Evolutionary conservation across 1,284 basidiomycete species (phyloP), one percentile per base, ranked within the genome.

Genomic region (Violaceomyces palustris): DNA sequence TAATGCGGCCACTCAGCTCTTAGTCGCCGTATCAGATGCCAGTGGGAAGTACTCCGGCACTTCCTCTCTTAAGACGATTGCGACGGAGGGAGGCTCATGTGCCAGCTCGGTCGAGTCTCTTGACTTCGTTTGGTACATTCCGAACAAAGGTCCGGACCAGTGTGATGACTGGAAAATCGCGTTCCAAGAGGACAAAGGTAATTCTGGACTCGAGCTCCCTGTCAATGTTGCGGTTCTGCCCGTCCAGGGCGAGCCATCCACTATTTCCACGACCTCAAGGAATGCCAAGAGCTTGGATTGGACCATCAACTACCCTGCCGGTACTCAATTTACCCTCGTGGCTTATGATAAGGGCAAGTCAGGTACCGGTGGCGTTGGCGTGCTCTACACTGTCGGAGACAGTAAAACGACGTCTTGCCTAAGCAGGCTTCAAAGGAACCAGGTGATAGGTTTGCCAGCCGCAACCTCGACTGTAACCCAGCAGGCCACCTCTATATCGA

Each of bases 101-200:
- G 38, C 56, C 3, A 50, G 51, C 15, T 42, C 50, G 12, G 28
- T 42, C 10, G 57, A 60, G 28, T 38, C 48, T 22, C 49, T 60
- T 18, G 57, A 60, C 37, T 60, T 60, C 30, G 32, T 60, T 18
- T 60, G 52, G 52, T 60, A 39, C 29, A 48, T 46, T 2, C 44
- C 52, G 3, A 24, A 45, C 4, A 38, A 42, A 7, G 17, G n/a
- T 17, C 57, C 57, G 1, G 30, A 31, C 17, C 57, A 60, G 34
- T 60, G 57, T 44, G 35, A 44, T 6, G 45, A 43, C 36, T 60
- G 57, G 57, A 45, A 25, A 3, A 17, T 60, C 23, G 52, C 51
- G 1, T 49, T 55, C 1, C 47, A 60, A 27, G 57, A 60, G 33
- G 57, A 60, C 34, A 34, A 26, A 3, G 49, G 45, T 32, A 55